Conservation (phyloP, 2,329 filamentous ascomycete species). For the Bipolaris victoriae region DNA sequence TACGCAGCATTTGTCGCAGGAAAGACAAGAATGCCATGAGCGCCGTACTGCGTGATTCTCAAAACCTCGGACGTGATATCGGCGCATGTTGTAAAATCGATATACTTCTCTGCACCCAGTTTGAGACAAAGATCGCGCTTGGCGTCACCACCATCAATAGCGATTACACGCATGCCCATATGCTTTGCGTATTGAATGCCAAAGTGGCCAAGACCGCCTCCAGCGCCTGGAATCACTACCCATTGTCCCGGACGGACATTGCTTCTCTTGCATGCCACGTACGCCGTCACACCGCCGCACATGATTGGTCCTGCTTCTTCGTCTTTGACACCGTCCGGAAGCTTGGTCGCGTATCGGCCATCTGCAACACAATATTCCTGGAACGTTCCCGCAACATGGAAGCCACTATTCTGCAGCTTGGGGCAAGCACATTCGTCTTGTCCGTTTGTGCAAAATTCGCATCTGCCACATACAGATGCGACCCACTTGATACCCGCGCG, state of each 20-base stretch:
- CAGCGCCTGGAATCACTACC: constrained; percentile 49
- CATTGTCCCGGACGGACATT: constrained; percentile 45
- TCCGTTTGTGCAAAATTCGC: constrained; percentile 76
- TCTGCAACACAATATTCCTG: constrained; percentile 53
- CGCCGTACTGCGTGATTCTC: constrained; percentile 64
- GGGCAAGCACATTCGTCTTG: constrained; percentile 55
- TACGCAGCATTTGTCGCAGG: constrained; percentile 57
- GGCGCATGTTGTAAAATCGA: constrained; percentile 64
- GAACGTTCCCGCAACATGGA: constrained; percentile 52
- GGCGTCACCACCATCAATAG: constrained; percentile 59
- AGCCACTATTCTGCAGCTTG: constrained; percentile 71
- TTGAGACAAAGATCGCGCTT: constrained; percentile 55
- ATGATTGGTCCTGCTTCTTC: constrained; percentile 53
- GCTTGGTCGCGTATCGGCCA: constrained; percentile 53
- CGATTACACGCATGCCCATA: constrained; percentile 64
- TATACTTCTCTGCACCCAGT: constrained; percentile 62
- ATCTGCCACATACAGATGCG: constrained; percentile 81
- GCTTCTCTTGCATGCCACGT: constrained; percentile 52
- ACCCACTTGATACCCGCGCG: constrained; percentile 71
- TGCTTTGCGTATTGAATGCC: constrained; percentile 52
- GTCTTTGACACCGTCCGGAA: constrained; percentile 53
- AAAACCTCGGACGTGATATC: constrained; percentile 63
- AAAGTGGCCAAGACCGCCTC: constrained; percentile 42
- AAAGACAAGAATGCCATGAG: constrained; percentile 82
- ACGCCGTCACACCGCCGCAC: constrained; percentile 54